Conservation (phyloP, 2,329 filamentous ascomycete genomes). For the Cylindrodendrum hubeiense region DNA sequence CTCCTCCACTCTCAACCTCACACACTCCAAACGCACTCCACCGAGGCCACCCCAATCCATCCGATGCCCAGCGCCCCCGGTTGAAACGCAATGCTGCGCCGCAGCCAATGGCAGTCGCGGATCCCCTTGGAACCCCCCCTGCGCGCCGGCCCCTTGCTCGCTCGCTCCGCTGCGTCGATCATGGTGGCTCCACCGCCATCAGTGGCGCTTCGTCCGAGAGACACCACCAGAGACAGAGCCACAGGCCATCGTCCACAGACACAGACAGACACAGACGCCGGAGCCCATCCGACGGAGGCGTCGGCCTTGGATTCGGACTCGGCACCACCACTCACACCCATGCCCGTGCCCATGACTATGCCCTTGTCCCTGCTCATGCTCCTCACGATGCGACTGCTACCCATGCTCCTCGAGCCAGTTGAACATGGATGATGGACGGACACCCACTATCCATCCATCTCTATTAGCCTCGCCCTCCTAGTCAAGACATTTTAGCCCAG, state of each 20-base stretch:
- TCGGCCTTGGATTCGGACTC: slow-evolving; percentile 4
- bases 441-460: not conserved
- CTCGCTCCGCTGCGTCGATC: slow-evolving; percentile 21
- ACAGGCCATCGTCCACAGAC: not conserved
- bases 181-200: slow-evolving; percentile 37
- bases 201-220: slow-evolving; percentile 28
- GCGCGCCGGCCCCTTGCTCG: slow-evolving; percentile 9
- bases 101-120: slow-evolving; percentile 35
- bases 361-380: slow-evolving; percentile 36
- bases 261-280: slow-evolving; percentile 16
- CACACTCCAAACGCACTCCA: slow-evolving; percentile 20
- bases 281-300: slow-evolving; percentile 27
- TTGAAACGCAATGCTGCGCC: slow-evolving; percentile 19
- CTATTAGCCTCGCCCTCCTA: not conserved
- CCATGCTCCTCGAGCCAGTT: slow-evolving; percentile 29
- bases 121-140: slow-evolving; percentile 21
- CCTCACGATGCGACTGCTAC: slow-evolving; percentile 17
- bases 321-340: slow-evolving; percentile 15
- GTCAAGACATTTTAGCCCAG: slow-evolving; percentile 17
- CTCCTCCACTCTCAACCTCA: slow-evolving; percentile 23
- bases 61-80: slow-evolving; percentile 9
- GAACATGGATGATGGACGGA: not conserved
- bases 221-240: slow-evolving; percentile 8
- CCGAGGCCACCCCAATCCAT: slow-evolving; percentile 11
- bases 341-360: slow-evolving; percentile 16